These are phyloP conservation scores for Porphyrellus cyaneotinctus DNA, from an alignment of 768 basidiomycete species.

Conservation along the genomic window DNA sequence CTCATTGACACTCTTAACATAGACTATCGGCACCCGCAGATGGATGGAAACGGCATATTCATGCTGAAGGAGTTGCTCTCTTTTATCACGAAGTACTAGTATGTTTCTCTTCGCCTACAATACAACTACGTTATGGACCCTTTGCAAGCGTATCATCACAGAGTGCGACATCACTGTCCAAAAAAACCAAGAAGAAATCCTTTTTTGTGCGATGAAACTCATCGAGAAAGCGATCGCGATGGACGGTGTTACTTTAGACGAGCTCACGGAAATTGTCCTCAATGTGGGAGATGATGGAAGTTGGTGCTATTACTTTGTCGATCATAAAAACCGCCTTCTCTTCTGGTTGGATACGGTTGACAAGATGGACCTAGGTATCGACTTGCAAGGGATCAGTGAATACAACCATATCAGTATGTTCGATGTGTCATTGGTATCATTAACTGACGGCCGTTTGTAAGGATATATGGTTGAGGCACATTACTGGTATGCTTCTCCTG, in stretches of 20 bases:
- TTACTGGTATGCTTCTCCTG: conserved; percentile 11
- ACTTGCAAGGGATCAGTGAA: conserved; percentile 6
- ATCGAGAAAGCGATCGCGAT: neutral
- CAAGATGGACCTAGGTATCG: neutral
- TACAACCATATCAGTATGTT: conserved; percentile 14
- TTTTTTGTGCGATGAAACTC: conserved; percentile 6
- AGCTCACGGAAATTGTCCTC: conserved; percentile 10
- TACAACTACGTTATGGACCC: neutral
- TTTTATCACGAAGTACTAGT: conserved; percentile 16
- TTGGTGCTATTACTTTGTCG: conserved; percentile 19
- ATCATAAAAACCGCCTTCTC: conserved; percentile 14
- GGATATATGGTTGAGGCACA: conserved; percentile 11
- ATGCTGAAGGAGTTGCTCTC: conserved; percentile 12
- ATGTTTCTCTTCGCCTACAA: neutral
- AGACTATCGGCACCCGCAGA: neutral
- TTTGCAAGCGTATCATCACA: conserved; percentile 15
- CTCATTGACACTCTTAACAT: neutral
- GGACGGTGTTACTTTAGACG: neutral
- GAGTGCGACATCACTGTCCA: conserved; percentile 3
- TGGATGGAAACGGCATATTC: conserved; percentile 10
- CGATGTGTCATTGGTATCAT: neutral
- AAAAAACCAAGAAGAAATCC: neutral
- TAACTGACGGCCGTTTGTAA: neutral
- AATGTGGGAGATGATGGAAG: neutral
- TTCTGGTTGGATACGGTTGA: conserved; percentile 12